Evolutionary conservation across 1,284 basidiomycete species (phyloP).

Genomic region (Ceratorhiza oryzae-sativae): DNA sequence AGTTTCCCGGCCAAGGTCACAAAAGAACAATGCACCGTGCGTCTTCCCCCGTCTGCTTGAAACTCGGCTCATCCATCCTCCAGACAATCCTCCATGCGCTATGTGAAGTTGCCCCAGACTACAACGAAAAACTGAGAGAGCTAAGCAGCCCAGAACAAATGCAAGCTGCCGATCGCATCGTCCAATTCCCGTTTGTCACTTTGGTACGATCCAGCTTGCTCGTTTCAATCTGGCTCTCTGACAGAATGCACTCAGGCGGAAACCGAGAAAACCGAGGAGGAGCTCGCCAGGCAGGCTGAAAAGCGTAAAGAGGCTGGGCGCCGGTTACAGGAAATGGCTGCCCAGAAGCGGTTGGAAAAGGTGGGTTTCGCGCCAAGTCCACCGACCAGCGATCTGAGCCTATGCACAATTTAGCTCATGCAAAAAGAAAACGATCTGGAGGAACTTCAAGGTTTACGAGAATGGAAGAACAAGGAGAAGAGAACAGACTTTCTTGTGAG

Average conservation of each 20-base stretch:
- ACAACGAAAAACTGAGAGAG: conserved; percentile 68
- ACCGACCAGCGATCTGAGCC: conserved; percentile 21
- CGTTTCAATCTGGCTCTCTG: background rate
- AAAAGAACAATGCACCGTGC: conserved; percentile 58
- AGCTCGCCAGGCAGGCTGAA: conserved; percentile 78
- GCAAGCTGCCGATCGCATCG: conserved; percentile 70
- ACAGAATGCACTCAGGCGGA: conserved; percentile 53
- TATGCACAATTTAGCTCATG: conserved; percentile 60
- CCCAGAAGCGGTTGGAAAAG: conserved; percentile 85
- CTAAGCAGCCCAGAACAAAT: conserved; percentile 71
- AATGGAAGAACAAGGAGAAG: conserved; percentile 68
- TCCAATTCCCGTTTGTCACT: conserved; percentile 84
- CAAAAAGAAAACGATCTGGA: conserved; percentile 87
- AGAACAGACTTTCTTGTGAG: conserved; percentile 78
- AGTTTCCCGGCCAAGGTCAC: conserved; percentile 72
- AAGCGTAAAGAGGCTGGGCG: conserved; percentile 84
- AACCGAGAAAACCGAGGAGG: conserved; percentile 93
- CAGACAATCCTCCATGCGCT: conserved; percentile 91
- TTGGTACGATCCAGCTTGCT: conserved; percentile 53
- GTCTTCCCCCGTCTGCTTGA: conserved; percentile 54
- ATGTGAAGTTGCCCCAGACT: conserved; percentile 86
- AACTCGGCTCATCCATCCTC: conserved; percentile 45
- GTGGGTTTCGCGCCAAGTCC: conserved; percentile 53
- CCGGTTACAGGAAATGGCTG: conserved; percentile 92
- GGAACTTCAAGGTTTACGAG: conserved; percentile 71